Base-by-base conservation (phyloP, 176 grass and related monocot species). In the Carex myosuroides region DNA sequence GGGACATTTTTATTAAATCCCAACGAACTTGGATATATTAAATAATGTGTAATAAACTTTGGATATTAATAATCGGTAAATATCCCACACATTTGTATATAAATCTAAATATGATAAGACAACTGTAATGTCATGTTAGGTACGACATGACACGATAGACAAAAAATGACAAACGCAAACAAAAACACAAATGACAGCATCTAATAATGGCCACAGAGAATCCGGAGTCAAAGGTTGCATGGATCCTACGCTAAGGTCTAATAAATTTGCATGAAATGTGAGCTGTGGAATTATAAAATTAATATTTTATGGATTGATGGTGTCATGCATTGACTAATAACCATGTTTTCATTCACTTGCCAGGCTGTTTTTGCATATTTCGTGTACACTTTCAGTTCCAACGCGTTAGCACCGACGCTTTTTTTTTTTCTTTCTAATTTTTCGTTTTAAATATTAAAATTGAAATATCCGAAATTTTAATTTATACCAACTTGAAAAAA, bases 351-450 rank as follows among this genome's bases (percentile, higher is more conserved):
- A 62, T 80, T 35, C 53, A 33, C 18, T 18, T 80, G 78, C 78
- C 55, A 80, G 56, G 56, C 46, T 80, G 58, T 39, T 59, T 59
- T 80, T 60, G 24, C 77, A 80, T n/a, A 37, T 0, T 59, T 10
- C 42, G 3, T 60, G 56, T 8, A 35, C 33, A 80, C 76, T 29
- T 29, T 2, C 29, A 29, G 1, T 58, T 58, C n/a, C 2, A 13
- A 58, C 77, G 77, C 29, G 78, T 16, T 16, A 42, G 56, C 78
- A 80, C 78, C 78, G 78, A 80, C 56, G 58, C 12, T 80, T 56
- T 4, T n/a, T 80, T 30, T 18, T 16, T 79, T 9, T 46, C 9
- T 1, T 48, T 48, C 9, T 48, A 2, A 44, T 48, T 48, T 46
- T 11, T 50, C 1, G 2, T 50, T 11, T 50, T 50, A 11, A 50